These are phyloP conservation scores for Penicillium flavigenum DNA, from an alignment of 495 filamentous ascomycete genomes.

Conservation along the genomic window DNA sequence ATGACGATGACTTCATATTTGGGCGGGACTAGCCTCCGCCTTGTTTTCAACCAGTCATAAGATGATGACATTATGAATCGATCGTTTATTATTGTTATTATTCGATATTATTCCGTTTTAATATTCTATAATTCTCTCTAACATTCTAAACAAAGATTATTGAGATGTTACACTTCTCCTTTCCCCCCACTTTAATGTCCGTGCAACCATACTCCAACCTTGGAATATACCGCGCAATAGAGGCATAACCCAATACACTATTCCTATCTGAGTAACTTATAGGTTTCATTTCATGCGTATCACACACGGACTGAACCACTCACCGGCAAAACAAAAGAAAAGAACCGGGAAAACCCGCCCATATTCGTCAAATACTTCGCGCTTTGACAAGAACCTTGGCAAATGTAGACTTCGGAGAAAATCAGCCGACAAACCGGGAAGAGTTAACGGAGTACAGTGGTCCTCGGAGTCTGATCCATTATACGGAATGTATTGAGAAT, in stretches of 20 bases:
- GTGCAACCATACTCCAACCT: background rate
- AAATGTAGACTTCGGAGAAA: constrained; percentile 10
- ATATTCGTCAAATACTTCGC: constrained; percentile 3
- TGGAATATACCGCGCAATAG: too few species aligned
- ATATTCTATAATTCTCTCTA: background rate
- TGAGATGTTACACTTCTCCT: background rate
- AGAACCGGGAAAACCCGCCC: constrained; percentile 10
- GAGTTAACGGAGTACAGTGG: constrained; percentile 19
- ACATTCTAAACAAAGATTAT: background rate
- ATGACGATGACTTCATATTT: constrained; percentile 32
- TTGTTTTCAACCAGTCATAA: constrained; percentile 17
- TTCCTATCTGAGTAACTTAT: background rate
- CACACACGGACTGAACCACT: constrained; percentile 3
- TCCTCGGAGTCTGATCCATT: constrained; percentile 10
- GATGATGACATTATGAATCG: constrained; percentile 21
- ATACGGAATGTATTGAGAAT: background rate
- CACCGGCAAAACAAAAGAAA: constrained; percentile 5
- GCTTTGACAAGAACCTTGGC: constrained; percentile 12
- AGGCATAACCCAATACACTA: background rate
- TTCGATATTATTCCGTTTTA: background rate
- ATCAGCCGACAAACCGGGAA: constrained; percentile 14
- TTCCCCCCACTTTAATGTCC: background rate
- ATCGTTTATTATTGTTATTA: too few species aligned
- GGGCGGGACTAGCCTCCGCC: constrained; percentile 30
- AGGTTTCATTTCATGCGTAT: background rate